Percentiles rank a stretch among this genome's conserved stretches.
phyloP scores from a whole-genome alignment of 768 basidiomycete genomes.

The Sporobolomyces pararoseus region DNA sequence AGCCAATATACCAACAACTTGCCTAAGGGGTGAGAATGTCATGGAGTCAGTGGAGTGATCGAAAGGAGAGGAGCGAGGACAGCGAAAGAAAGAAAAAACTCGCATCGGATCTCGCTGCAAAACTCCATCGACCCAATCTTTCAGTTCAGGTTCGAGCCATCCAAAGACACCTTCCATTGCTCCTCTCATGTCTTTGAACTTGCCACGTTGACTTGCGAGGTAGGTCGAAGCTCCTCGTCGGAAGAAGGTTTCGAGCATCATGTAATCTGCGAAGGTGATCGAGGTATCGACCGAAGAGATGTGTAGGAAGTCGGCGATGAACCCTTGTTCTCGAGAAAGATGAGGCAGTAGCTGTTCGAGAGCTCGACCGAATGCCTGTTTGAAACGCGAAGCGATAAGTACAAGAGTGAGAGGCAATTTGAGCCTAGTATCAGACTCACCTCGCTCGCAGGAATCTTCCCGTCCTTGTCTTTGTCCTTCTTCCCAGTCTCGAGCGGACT shows the following conservation, averaged over 20 bases:
- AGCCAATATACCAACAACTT: constrained; percentile 76
- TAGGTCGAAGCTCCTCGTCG: constrained; percentile 75
- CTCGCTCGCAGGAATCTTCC: constrained; percentile 65
- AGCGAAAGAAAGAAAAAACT: constrained; percentile 45
- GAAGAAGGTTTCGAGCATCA: constrained; percentile 90
- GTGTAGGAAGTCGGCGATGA: constrained; percentile 86
- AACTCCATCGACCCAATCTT: constrained; percentile 76
- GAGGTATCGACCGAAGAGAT: constrained; percentile 68
- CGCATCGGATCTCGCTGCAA: constrained; percentile 73
- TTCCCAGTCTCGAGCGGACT: constrained; percentile 55
- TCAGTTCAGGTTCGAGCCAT: constrained; percentile 77
- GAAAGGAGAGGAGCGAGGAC: background rate
- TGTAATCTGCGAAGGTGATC: constrained; percentile 91
- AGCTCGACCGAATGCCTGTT: constrained; percentile 68
- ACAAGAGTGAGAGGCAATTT: too few species aligned
- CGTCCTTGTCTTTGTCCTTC: constrained; percentile 54
- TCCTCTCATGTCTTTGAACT: constrained; percentile 57
- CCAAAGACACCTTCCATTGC: constrained; percentile 95
- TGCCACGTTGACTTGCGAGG: constrained; percentile 56
- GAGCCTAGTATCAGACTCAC: constrained; percentile 52
- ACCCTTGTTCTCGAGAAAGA: constrained; percentile 78
- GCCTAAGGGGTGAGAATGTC: constrained; percentile 54
- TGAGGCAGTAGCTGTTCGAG: constrained; percentile 70
- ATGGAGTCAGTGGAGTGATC: background rate
- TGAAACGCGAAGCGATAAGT: background rate